Base-by-base conservation (phyloP, 306 rosid genomes). In the Vigna mungo region DNA sequence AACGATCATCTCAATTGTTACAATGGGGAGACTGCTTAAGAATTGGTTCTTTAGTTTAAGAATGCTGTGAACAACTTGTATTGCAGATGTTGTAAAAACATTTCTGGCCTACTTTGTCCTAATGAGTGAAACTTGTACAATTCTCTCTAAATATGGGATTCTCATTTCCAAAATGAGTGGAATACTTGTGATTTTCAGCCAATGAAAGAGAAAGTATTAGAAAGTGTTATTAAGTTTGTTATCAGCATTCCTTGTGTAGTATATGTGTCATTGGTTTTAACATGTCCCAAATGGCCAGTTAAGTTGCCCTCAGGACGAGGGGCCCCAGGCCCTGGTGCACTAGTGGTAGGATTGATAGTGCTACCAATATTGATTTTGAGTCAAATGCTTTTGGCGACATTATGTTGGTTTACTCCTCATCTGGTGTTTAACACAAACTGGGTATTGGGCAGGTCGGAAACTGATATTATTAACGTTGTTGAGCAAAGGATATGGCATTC, bases 401-500 rank as follows among this genome's bases (percentile, higher is more conserved):
- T 39, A 41, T 61, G 64, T 71, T 49, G 30, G 4, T 14, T 76
- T 72, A 30, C 25, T 71, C 34, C 18, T 25, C 25, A 9, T 65
- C 47, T 64, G 43, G 15, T 68, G 53, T 79, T 49, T 78, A 43
- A 70, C 63, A 1, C 62, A 37, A 49, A 18, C 43, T 72, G 25
- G 55, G 16, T n/a, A n/a, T 69, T 69, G 79, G 76, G 68, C 87
- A 94, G 97, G 85, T 94, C 97, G 32, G 98, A 94, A 66, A 94
- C 94, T 32, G 97, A 94, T 48, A 77, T 94, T 60, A 86, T 82
- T 65, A 91, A 90, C n/a, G 88, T 94, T 51, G 98, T 94, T 53
- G 98, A 91, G 90, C 96, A 88, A 72, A 87, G 96, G 81, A 94
- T 94, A 76, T 94, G 97, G 96, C 97, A 89, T 83, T 91, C 98